Conservation (phyloP, 345 rosid genomes). For the Arabidopsis arenosa region DNA sequence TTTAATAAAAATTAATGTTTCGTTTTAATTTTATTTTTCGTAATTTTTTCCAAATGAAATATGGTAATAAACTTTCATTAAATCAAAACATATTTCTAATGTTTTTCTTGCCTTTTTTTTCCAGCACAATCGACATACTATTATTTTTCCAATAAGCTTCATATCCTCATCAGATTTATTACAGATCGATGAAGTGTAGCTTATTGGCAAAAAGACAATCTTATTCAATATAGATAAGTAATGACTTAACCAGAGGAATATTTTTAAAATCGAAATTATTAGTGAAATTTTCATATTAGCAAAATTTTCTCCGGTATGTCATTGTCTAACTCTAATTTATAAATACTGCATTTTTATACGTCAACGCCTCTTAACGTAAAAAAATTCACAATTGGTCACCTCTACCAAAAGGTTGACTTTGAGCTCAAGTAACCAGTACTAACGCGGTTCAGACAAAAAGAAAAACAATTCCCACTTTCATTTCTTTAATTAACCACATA, state of each 20-base stretch:
- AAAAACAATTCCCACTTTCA: constrained; percentile 18
- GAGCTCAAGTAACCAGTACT: constrained; percentile 35
- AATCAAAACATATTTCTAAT: background rate
- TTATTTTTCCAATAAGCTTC: background rate
- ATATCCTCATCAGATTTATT: background rate
- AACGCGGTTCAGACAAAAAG: constrained; percentile 35
- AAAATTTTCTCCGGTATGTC: background rate
- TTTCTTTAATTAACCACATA: constrained; percentile 19
- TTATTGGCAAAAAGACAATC: background rate
- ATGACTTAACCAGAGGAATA: background rate
- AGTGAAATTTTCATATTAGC: background rate
- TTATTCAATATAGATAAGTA: background rate
- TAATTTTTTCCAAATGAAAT: background rate
- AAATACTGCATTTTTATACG: background rate
- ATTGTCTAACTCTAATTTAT: background rate
- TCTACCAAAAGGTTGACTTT: constrained; percentile 42
- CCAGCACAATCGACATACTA: background rate
- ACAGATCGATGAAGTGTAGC: background rate
- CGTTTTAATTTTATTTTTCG: background rate
- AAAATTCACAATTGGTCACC: constrained; percentile 36
- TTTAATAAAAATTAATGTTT: too few species aligned
- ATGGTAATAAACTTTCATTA: background rate
- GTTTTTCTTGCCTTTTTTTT: background rate
- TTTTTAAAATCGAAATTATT: background rate
- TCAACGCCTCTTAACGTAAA: constrained; percentile 30